Percentiles rank a stretch among this genome's conserved stretches.
Conservation (phyloP, 2,329 filamentous ascomycete species). For the Leptosphaerulina australis region DNA sequence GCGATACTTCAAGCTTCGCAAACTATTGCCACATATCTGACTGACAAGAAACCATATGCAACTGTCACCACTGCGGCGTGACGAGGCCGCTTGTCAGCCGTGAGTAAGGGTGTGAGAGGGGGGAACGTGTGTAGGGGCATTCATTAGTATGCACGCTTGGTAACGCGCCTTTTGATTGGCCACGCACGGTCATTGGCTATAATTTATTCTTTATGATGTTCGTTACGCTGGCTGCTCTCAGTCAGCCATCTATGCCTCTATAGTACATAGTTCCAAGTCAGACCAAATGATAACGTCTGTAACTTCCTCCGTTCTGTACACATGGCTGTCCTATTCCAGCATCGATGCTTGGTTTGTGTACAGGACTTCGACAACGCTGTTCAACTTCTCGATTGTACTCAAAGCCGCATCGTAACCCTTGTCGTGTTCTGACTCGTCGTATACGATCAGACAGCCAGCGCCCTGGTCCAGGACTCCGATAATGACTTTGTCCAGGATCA, state of each 20-base stretch:
- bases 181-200: conserved; percentile 16
- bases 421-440: conserved; percentile 91
- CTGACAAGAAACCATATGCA: neutral
- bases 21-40: too few species aligned
- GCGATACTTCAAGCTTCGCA: too few species aligned
- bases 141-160: neutral
- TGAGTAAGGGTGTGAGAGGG: neutral
- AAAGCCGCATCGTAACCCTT: conserved; percentile 93
- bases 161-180: neutral
- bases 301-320: neutral
- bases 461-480: conserved; percentile 97
- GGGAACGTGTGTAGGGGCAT: neutral
- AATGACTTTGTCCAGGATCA: conserved; percentile 99
- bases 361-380: conserved; percentile 94
- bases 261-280: conserved; percentile 34
- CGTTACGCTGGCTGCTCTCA: conserved; percentile 28
- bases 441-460: conserved; percentile 96
- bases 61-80: conserved; percentile 3
- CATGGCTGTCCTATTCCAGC: conserved; percentile 71
- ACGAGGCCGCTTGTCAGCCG: conserved; percentile 3
- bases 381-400: conserved; percentile 94
- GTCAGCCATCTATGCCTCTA: conserved; percentile 38
- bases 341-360: conserved; percentile 97
- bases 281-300: neutral
- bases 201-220: conserved; percentile 18